Conservation (phyloP, 192 early-diverging fungal genomes). For the Physocladia obscura region DNA sequence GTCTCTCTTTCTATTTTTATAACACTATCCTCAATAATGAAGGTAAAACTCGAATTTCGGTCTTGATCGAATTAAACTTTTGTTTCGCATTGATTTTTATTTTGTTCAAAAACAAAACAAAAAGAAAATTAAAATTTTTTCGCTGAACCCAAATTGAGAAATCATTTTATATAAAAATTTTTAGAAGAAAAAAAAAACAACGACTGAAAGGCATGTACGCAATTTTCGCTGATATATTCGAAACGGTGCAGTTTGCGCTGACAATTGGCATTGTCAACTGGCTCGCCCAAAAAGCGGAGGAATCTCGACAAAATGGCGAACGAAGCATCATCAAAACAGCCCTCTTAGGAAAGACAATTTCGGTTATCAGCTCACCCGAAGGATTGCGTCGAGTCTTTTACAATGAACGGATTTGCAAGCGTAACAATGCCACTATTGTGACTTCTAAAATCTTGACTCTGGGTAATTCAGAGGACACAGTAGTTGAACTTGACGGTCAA, state of each 20-base stretch:
- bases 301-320: not conserved
- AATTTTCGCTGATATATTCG: not conserved
- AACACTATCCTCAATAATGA: no score
- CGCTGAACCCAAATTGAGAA: no score
- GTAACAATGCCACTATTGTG: not conserved
- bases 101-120: not conserved
- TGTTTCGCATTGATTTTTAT: not conserved
- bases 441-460: not conserved
- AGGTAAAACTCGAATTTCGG: slow-evolving; percentile 6
- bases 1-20: no score
- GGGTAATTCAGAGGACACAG: not conserved
- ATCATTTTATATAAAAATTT: no score
- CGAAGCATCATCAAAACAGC: not conserved
- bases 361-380: not conserved
- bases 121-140: slow-evolving; percentile 63
- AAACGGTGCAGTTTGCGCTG: not conserved
- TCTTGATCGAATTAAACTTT: not conserved
- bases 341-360: not conserved
- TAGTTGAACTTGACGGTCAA: not conserved
- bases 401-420: not conserved
- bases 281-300: not conserved
- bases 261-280: not conserved
- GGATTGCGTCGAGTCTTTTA: not conserved
- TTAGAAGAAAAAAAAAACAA: not conserved
- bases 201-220: no score